Percentiles rank a stretch among this genome's conserved stretches.
Evolutionary conservation across 305 asterid species (phyloP).

Genomic region (Caryopteris hybrid): DNA sequence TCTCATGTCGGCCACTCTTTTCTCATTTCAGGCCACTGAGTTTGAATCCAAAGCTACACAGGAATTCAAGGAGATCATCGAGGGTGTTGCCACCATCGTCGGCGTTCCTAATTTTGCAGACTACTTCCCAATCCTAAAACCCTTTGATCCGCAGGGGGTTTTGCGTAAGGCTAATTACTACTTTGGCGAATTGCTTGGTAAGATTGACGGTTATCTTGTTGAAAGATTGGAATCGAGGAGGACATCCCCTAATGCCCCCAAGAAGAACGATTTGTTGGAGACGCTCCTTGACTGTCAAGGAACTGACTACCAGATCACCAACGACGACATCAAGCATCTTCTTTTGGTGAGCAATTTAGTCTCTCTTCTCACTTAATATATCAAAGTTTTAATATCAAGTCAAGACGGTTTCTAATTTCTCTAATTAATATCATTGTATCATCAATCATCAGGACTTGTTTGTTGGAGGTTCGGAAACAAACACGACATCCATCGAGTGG

Average conservation of each 20-base stretch:
- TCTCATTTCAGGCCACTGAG: not conserved
- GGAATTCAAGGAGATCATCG: constrained; percentile 13
- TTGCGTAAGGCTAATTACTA: not conserved
- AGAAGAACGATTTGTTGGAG: constrained; percentile 13
- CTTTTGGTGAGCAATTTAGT: not conserved
- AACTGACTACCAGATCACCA: not conserved
- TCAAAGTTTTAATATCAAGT: no score
- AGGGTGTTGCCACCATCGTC: not conserved
- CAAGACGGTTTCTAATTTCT: not conserved
- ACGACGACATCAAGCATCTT: not conserved
- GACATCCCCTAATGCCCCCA: not conserved
- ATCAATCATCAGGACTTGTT: not conserved
- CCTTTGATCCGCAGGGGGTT: constrained; percentile 9
- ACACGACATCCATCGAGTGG: no score
- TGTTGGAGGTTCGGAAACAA: constrained; percentile 1
- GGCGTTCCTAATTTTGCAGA: constrained; percentile 10
- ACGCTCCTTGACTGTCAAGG: not conserved
- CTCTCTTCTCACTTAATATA: not conserved
- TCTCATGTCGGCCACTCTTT: constrained; percentile 15
- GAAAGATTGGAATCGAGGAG: not conserved
- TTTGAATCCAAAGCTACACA: constrained; percentile 4
- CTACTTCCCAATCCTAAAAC: constrained; percentile 8
- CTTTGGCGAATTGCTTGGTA: not conserved
- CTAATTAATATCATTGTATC: no score
- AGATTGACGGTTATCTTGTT: not conserved